A percentile compares a stretch with the other conserved stretches of the same genome.
phyloP scores from a whole-genome alignment of 225 moss, liverwort and hornwort genomes.

The Physcomitrellopsis africana region DNA sequence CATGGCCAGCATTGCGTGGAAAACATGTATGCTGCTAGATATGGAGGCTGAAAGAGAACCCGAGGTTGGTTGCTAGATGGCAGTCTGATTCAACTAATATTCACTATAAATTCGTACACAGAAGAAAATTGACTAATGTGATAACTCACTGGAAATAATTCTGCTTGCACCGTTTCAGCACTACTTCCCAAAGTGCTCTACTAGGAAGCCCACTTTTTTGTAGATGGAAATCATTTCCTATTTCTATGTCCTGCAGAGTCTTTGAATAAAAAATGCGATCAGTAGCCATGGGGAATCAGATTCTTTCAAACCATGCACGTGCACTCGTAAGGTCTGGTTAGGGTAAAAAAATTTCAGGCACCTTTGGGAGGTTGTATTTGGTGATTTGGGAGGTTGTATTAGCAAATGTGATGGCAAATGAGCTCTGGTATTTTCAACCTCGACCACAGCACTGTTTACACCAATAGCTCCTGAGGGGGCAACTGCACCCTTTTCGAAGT shows the following conservation, averaged over 20 bases:
- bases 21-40: background rate
- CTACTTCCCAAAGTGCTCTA: slow-evolving; percentile 23
- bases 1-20: slow-evolving; percentile 7
- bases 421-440: no score
- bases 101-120: slow-evolving; percentile 26
- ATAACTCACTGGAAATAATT: slow-evolving; percentile 15
- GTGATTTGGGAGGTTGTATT: no score
- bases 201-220: slow-evolving; percentile 25
- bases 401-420: no score
- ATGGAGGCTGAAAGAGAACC: slow-evolving; percentile 23
- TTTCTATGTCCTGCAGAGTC: slow-evolving; percentile 25
- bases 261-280: slow-evolving; percentile 19
- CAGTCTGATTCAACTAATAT: slow-evolving; percentile 31
- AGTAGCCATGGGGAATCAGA: background rate
- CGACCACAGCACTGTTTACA: no score
- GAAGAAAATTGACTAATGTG: background rate
- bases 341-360: no score
- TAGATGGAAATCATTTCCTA: slow-evolving; percentile 24
- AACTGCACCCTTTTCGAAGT: background rate
- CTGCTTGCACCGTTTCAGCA: background rate
- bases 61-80: slow-evolving; percentile 28
- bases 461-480: no score
- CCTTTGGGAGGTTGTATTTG: no score
- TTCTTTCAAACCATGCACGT: background rate
- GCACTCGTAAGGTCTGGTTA: background rate